Percentiles rank a stretch among this genome's conserved stretches.
Evolutionary conservation across 1,284 basidiomycete species (phyloP).

Genomic region (Tremellales sp.): DNA sequence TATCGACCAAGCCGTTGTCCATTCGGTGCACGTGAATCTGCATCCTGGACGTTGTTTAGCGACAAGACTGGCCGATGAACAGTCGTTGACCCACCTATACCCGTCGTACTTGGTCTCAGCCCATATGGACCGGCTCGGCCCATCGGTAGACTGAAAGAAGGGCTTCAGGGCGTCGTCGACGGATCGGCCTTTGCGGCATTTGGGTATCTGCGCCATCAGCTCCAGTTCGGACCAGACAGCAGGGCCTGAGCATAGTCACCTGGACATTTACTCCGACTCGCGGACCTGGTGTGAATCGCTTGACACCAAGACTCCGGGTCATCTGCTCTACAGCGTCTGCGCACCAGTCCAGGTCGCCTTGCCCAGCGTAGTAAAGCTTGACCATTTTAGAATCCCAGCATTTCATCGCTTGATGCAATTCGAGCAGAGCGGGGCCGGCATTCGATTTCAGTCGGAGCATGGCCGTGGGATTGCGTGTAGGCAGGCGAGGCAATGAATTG

Average conservation of each 20-base stretch:
- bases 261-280: slow-evolving; percentile 56
- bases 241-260: slow-evolving; percentile 49
- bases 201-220: slow-evolving; percentile 72
- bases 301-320: not conserved
- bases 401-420: slow-evolving; percentile 61
- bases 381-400: slow-evolving; percentile 66
- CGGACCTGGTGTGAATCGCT: slow-evolving; percentile 31
- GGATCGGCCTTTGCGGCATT: slow-evolving; percentile 66
- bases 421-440: slow-evolving; percentile 53
- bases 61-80: not conserved
- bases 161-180: slow-evolving; percentile 57
- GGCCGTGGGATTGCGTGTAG: slow-evolving; percentile 25
- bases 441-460: slow-evolving; percentile 32
- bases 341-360: slow-evolving; percentile 60
- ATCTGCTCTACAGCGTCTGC: slow-evolving; percentile 54
- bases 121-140: slow-evolving; percentile 56
- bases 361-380: slow-evolving; percentile 54
- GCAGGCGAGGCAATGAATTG: slow-evolving; percentile 56
- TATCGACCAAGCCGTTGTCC: slow-evolving; percentile 48
- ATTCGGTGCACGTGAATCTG: slow-evolving; percentile 72
- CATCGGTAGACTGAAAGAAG: slow-evolving; percentile 40
- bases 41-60: slow-evolving; percentile 35
- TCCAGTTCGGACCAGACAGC: too few relatives aligned
- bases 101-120: slow-evolving; percentile 89
- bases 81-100: slow-evolving; percentile 56